These are phyloP conservation scores for Diospyros kaki DNA, from an alignment of 148 eudicot genomes.

Conservation along the genomic window DNA sequence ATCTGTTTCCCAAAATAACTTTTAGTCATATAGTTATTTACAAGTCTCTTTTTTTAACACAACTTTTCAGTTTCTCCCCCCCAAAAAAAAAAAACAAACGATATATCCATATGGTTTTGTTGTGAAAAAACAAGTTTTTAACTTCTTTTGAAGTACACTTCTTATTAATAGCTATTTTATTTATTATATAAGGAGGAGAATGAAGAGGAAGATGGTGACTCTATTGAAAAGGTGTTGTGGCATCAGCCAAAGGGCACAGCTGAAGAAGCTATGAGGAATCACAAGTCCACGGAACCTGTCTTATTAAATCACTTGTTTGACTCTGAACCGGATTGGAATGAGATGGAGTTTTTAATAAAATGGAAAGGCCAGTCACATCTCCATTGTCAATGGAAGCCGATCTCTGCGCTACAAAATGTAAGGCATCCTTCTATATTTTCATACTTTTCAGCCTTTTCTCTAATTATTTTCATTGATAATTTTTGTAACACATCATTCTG, in stretches of 20 bases:
- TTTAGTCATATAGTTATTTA: no score
- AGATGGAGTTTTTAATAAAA: constrained; percentile 87
- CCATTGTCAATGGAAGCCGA: constrained; percentile 87
- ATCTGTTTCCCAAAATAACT: no score
- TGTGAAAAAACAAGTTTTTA: background rate
- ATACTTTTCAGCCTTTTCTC: background rate
- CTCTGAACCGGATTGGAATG: constrained; percentile 80
- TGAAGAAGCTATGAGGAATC: constrained; percentile 74
- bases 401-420: constrained; percentile 81
- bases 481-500: background rate
- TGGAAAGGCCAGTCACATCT: constrained; percentile 99
- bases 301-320: constrained; percentile 76
- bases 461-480: background rate
- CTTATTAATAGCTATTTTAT: background rate
- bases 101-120: no score
- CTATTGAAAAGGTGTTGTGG: constrained; percentile 91
- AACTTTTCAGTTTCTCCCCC: no score
- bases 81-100: no score
- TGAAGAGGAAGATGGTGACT: constrained; percentile 88
- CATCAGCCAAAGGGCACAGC: constrained; percentile 96
- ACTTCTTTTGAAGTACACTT: background rate
- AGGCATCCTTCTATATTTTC: constrained; percentile 14
- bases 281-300: constrained; percentile 70
- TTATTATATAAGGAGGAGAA: constrained; percentile 56
- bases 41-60: no score